Conservation (phyloP, 2,329 filamentous ascomycete species). For the Verruconis gallopava region DNA sequence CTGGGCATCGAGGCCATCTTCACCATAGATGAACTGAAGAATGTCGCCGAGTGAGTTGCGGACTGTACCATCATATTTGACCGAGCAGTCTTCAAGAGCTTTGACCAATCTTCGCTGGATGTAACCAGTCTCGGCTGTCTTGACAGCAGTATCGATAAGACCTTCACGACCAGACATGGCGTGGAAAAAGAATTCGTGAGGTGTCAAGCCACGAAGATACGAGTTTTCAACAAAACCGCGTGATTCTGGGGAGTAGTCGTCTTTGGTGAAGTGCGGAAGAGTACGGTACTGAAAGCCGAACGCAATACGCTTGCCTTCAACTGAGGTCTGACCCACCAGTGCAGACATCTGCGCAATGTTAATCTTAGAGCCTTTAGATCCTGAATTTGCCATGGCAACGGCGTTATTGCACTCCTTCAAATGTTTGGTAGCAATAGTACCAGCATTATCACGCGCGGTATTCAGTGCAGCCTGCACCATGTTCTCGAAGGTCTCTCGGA, state of each 20-base stretch:
- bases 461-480: conserved; percentile 92
- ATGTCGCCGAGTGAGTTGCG: conserved; percentile 94
- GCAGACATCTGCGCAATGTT: conserved; percentile 99
- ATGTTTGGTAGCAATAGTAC: conserved; percentile 81
- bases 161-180: conserved; percentile 99
- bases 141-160: conserved; percentile 98
- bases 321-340: conserved; percentile 92
- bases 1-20: conserved; percentile 88
- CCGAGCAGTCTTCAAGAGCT: conserved; percentile 92
- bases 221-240: conserved; percentile 98
- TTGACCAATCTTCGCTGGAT: conserved; percentile 98
- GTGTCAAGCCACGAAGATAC: conserved; percentile 88
- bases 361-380: conserved; percentile 97
- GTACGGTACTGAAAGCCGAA: conserved; percentile 99
- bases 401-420: conserved; percentile 95
- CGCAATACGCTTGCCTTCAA: conserved; percentile 96
- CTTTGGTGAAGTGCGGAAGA: conserved; percentile 95
- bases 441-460: conserved; percentile 89
- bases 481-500: conserved; percentile 95
- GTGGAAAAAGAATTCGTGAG: conserved; percentile 98
- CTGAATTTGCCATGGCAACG: conserved; percentile 88
- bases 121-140: conserved; percentile 97
- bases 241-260: conserved; percentile 94
- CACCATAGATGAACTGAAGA: conserved; percentile 93
- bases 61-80: conserved; percentile 94